Conservation (phyloP, 2,329 filamentous ascomycete species). For the Fusarium continuum region DNA sequence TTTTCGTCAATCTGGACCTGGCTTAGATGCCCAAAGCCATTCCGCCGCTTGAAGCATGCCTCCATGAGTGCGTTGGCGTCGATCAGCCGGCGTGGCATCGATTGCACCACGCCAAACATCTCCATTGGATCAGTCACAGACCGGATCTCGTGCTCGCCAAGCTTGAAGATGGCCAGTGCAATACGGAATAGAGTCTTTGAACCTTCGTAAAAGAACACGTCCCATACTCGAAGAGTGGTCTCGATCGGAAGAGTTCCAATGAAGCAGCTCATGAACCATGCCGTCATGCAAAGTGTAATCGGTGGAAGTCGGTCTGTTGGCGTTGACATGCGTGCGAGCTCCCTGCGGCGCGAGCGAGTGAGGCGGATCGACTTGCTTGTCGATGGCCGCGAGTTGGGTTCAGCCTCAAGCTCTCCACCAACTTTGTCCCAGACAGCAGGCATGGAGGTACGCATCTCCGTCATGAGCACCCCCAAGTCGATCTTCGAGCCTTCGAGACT, state of each 20-base stretch:
- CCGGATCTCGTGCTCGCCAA: conserved; percentile 82
- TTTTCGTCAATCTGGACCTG: conserved; percentile 83
- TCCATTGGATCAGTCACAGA: conserved; percentile 88
- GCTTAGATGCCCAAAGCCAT: conserved; percentile 82
- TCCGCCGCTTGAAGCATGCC: conserved; percentile 80
- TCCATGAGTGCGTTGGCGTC: conserved; percentile 87
- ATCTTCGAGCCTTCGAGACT: conserved; percentile 92
- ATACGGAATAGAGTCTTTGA: conserved; percentile 94
- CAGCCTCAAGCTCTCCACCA: conserved; percentile 75
- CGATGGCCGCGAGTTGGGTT: conserved; percentile 51
- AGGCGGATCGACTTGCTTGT: conserved; percentile 50
- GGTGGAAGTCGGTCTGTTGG: conserved; percentile 74
- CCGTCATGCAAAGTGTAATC: conserved; percentile 90
- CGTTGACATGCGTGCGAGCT: conserved; percentile 50
- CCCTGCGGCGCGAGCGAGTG: conserved; percentile 51
- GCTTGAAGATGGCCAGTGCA: conserved; percentile 89
- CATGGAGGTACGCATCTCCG: conserved; percentile 81
- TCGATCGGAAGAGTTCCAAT: conserved; percentile 93
- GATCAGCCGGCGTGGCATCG: conserved; percentile 80
- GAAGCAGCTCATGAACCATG: conserved; percentile 98
- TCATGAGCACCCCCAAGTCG: conserved; percentile 93
- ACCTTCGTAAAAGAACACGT: conserved; percentile 94
- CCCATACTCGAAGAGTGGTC: conserved; percentile 91
- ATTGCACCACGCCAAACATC: conserved; percentile 93
- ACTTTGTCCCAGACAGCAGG: conserved; percentile 89